Conservation (phyloP, 2,329 filamentous ascomycete species). For the Fusarium ramigenum region DNA sequence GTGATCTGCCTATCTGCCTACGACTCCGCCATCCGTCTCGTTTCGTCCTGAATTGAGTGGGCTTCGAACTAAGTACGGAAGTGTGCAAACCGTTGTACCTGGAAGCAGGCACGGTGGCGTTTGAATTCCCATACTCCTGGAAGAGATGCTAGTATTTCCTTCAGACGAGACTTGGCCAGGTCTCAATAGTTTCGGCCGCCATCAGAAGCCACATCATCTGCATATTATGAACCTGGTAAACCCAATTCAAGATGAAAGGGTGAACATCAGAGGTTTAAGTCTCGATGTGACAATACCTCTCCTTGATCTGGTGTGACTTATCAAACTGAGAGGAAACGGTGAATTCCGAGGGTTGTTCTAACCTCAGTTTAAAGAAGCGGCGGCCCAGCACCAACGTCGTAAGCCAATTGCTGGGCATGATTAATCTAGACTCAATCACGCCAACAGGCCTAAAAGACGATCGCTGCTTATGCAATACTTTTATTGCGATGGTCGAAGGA, state of each 20-base stretch:
- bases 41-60: background rate
- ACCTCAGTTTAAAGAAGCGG: background rate
- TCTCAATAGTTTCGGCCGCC: conserved; percentile 17
- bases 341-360: conserved; percentile 6
- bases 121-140: conserved; percentile 29
- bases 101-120: conserved; percentile 38
- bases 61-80: background rate
- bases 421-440: conserved; percentile 4
- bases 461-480: background rate
- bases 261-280: conserved; percentile 8
- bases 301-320: too few species aligned
- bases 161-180: conserved; percentile 14
- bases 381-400: background rate
- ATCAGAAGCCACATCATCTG: conserved; percentile 20
- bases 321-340: conserved; percentile 13
- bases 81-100: conserved; percentile 13
- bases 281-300: conserved; percentile 26
- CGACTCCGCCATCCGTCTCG: background rate
- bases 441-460: background rate
- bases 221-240: conserved; percentile 13
- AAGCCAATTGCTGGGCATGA: background rate
- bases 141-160: conserved; percentile 11
- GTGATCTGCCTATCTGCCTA: background rate
- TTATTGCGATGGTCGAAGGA: background rate
- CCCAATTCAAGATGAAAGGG: background rate